A percentile compares a stretch with the other conserved stretches of the same genome.
phyloP scores from a whole-genome alignment of 2,329 filamentous ascomycete genomes.

The Conoideocrella luteorostrata region DNA sequence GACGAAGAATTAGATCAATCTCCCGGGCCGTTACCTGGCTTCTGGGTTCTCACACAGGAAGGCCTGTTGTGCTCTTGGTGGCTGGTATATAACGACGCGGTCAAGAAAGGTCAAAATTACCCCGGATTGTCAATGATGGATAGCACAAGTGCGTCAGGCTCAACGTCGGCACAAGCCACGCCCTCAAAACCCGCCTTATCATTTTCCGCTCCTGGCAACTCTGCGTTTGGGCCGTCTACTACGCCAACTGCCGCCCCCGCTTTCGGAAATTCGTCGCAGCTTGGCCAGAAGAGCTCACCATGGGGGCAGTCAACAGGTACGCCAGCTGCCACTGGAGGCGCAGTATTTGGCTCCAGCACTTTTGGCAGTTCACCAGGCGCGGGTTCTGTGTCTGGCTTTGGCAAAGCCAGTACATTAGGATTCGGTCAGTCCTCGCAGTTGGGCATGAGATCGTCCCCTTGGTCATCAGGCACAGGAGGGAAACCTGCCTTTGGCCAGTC shows the following conservation, averaged over 20 bases:
- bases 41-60: conserved; percentile 83
- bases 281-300: conserved; percentile 46
- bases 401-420: conserved; percentile 38
- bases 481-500: conserved; percentile 49
- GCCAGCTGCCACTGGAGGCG: conserved; percentile 24
- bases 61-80: conserved; percentile 84
- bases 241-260: conserved; percentile 29
- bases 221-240: conserved; percentile 37
- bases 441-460: conserved; percentile 46
- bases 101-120: conserved; percentile 67
- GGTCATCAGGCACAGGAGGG: conserved; percentile 32
- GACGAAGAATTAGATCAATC: conserved; percentile 76
- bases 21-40: conserved; percentile 70
- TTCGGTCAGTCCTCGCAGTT: conserved; percentile 48
- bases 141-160: conserved; percentile 22
- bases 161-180: conserved; percentile 23
- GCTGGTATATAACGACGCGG: conserved; percentile 83
- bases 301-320: conserved; percentile 37
- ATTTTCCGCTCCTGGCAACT: conserved; percentile 21
- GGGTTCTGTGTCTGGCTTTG: conserved; percentile 42
- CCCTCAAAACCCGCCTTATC: conserved; percentile 24
- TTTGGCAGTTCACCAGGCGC: conserved; percentile 34
- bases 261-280: conserved; percentile 40
- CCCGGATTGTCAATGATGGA: conserved; percentile 56
- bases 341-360: conserved; percentile 38